These are phyloP conservation scores for Trichaptum fuscoviolaceum DNA, from an alignment of 768 basidiomycete species.

Conservation along the genomic window DNA sequence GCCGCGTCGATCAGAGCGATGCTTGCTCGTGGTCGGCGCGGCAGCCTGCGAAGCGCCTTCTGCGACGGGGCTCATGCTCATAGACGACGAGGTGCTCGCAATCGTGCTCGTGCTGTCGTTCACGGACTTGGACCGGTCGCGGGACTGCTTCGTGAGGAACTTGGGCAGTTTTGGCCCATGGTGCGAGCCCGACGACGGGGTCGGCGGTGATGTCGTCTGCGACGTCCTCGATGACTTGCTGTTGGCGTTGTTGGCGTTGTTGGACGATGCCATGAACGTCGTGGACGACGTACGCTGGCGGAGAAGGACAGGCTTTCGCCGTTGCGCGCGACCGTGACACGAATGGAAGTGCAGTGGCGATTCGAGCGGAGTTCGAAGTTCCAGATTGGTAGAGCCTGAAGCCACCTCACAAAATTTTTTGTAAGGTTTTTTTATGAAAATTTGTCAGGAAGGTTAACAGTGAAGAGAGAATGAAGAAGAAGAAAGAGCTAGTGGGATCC, in stretches of 20 bases:
- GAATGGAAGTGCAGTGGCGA: neutral
- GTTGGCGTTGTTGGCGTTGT: constrained; percentile 1
- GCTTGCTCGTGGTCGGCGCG: constrained; percentile 5
- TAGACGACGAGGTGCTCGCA: constrained; percentile 39
- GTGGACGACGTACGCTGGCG: constrained; percentile 7
- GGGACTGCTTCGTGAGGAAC: constrained; percentile 59
- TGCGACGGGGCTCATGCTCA: constrained; percentile 28
- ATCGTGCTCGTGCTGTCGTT: constrained; percentile 31
- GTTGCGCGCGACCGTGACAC: constrained; percentile 1
- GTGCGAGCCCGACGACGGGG: constrained; percentile 30
- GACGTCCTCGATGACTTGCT: constrained; percentile 39
- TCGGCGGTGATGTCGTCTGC: constrained; percentile 35
- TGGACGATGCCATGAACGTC: constrained; percentile 2
- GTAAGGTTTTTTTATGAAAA: neutral
- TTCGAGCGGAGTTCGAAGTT: neutral
- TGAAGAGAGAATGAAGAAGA: neutral
- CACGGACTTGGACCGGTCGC: constrained; percentile 57
- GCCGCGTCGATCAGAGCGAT: constrained; percentile 11
- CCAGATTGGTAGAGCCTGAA: neutral
- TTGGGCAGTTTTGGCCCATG: constrained; percentile 56
- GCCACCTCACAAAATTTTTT: neutral
- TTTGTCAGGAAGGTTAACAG: neutral
- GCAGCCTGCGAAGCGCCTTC: constrained; percentile 17
- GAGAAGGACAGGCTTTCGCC: constrained; percentile 1
- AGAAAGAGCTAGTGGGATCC: neutral